These are phyloP conservation scores for Amesomyces nigricolor DNA, from an alignment of 2,329 filamentous ascomycete genomes.

Conservation along the genomic window DNA sequence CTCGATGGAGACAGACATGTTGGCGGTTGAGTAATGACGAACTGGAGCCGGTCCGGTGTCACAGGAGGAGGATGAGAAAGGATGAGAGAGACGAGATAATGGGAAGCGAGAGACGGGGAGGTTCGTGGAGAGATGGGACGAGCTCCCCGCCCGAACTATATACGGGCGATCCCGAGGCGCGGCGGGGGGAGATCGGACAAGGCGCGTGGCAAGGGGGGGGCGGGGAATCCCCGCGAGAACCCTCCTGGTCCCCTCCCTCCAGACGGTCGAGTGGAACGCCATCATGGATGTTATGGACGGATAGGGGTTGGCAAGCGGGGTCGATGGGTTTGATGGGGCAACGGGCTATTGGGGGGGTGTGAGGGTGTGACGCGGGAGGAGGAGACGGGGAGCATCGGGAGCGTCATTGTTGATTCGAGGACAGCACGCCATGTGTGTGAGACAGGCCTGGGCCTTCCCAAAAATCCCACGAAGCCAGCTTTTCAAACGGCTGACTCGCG, in stretches of 20 bases:
- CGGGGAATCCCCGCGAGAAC: background rate
- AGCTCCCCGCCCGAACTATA: constrained; percentile 6
- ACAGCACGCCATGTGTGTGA: background rate
- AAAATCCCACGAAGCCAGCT: background rate
- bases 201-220: constrained; percentile 2
- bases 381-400: background rate
- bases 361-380: background rate
- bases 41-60: background rate
- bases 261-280: constrained; percentile 14
- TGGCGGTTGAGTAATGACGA: constrained; percentile 11
- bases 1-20: constrained; percentile 40
- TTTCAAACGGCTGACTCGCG: background rate
- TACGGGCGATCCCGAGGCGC: background rate
- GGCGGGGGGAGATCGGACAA: background rate
- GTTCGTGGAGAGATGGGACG: background rate
- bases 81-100: background rate
- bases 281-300: background rate
- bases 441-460: no score
- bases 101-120: no score
- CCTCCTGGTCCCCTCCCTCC: background rate
- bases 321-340: background rate
- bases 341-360: background rate
- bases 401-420: background rate
- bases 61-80: background rate
- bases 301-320: constrained; percentile 1